Conservation (phyloP, 2,329 filamentous ascomycete species). For the Neonectria faginata region DNA sequence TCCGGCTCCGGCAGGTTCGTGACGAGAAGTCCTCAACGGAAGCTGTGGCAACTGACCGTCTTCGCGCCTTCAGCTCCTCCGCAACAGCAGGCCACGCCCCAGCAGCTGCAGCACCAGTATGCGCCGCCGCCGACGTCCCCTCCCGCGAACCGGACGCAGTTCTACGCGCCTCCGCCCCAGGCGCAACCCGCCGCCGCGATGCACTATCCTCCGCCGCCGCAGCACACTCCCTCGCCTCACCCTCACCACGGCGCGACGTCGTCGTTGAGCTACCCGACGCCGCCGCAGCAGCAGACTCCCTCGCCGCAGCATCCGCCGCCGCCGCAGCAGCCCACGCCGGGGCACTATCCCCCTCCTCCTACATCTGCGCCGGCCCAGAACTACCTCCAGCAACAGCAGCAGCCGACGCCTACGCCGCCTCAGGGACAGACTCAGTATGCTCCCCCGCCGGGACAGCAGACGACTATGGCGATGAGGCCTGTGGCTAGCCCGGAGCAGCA, state of each 20-base stretch:
- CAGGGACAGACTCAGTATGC: slow-evolving; percentile 44
- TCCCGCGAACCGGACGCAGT: slow-evolving; percentile 59
- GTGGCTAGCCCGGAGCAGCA: slow-evolving; percentile 31
- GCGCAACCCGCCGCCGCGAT: slow-evolving; percentile 47
- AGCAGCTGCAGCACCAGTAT: slow-evolving; percentile 53
- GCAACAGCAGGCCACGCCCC: slow-evolving; percentile 30
- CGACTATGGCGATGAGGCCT: slow-evolving; percentile 16
- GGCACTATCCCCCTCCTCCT: slow-evolving; percentile 41
- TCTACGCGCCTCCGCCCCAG: slow-evolving; percentile 58
- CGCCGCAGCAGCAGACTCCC: slow-evolving; percentile 39
- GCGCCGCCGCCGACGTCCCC: slow-evolving; percentile 61
- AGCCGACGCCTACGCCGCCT: slow-evolving; percentile 41
- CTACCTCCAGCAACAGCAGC: slow-evolving; percentile 37
- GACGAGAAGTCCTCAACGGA: slow-evolving; percentile 2
- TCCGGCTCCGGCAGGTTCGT: slow-evolving; percentile 46
- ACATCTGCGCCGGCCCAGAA: slow-evolving; percentile 33
- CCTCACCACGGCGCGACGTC: slow-evolving; percentile 36
- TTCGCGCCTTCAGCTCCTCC: slow-evolving; percentile 36
- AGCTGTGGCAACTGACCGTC: slow-evolving; percentile 25
- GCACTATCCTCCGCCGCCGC: slow-evolving; percentile 48
- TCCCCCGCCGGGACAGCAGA: slow-evolving; percentile 23
- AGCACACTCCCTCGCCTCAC: slow-evolving; percentile 49
- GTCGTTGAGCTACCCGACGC: slow-evolving; percentile 13
- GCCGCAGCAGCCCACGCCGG: slow-evolving; percentile 39
- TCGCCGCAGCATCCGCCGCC: slow-evolving; percentile 27